Conservation (phyloP, 192 early-diverging fungal species). For the Podila minutissima region DNA sequence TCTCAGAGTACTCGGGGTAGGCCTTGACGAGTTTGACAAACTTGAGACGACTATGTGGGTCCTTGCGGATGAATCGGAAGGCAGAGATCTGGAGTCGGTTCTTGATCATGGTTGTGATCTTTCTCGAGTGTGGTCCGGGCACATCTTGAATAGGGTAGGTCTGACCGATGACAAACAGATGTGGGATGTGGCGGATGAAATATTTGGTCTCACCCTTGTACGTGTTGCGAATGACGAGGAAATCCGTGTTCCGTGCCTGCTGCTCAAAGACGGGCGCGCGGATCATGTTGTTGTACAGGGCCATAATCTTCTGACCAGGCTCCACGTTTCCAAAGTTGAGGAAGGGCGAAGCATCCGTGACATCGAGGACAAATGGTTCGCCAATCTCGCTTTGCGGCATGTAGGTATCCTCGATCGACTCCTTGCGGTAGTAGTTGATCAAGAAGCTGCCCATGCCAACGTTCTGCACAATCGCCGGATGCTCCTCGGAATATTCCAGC, state of each 20-base stretch:
- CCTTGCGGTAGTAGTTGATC: constrained; percentile 96
- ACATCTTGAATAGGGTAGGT: constrained; percentile 95
- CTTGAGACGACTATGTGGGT: constrained; percentile 76
- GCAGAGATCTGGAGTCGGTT: constrained; percentile 89
- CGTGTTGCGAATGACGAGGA: constrained; percentile 83
- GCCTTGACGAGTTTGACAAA: constrained; percentile 81
- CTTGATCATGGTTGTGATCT: constrained; percentile 87
- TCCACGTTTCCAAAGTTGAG: constrained; percentile 95
- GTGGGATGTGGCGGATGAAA: constrained; percentile 84
- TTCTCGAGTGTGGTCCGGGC: constrained; percentile 93
- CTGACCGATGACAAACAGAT: constrained; percentile 90
- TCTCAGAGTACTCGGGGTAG: constrained; percentile 89
- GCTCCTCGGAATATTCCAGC: constrained; percentile 96
- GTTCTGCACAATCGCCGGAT: constrained; percentile 92
- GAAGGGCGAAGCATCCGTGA: constrained; percentile 93
- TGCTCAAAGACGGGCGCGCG: constrained; percentile 93
- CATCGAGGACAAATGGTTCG: constrained; percentile 84
- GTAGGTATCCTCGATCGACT: constrained; percentile 79
- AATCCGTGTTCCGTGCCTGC: constrained; percentile 76
- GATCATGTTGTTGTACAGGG: constrained; percentile 93
- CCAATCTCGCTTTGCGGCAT: constrained; percentile 85
- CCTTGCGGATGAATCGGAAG: constrained; percentile 87
- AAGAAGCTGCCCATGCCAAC: constrained; percentile 95
- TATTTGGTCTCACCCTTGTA: constrained; percentile 86
- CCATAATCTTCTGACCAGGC: constrained; percentile 88